These are phyloP conservation scores for Henckelia pumila DNA, from an alignment of 257 asterid genomes.

Conservation along the genomic window DNA sequence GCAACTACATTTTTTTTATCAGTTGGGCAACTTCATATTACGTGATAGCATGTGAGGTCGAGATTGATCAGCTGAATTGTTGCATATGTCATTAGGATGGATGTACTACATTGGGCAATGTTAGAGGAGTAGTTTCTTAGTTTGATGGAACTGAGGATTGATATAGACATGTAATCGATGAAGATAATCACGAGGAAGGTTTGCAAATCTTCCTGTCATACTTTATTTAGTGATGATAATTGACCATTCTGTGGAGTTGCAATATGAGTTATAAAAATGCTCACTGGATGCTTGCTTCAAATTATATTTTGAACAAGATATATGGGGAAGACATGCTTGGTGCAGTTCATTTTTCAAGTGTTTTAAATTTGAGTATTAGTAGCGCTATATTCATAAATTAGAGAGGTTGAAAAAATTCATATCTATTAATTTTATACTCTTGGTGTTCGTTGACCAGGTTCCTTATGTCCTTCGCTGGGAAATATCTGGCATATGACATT, in stretches of 20 bases:
- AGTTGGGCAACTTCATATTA: too few relatives aligned
- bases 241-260: not conserved
- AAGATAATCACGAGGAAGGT: not conserved
- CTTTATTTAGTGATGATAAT: not conserved
- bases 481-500: slow-evolving; percentile 54
- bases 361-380: too few relatives aligned
- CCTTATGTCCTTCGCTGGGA: slow-evolving; percentile 79
- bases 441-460: slow-evolving; percentile 47
- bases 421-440: too few relatives aligned
- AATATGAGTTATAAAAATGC: not conserved
- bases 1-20: not conserved
- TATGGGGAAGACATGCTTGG: not conserved
- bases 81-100: not conserved
- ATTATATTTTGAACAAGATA: not conserved
- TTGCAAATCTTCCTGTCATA: too few relatives aligned
- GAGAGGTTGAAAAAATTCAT: not conserved
- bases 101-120: not conserved
- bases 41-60: not conserved
- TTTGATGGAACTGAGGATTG: not conserved
- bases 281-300: not conserved
- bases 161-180: not conserved
- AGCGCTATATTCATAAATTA: too few relatives aligned
- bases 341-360: too few relatives aligned
- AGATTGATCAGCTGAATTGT: not conserved
- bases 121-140: not conserved